phyloP scores from a whole-genome alignment of 2,329 filamentous ascomycete genomes.

The Colletotrichum orbiculare region DNA sequence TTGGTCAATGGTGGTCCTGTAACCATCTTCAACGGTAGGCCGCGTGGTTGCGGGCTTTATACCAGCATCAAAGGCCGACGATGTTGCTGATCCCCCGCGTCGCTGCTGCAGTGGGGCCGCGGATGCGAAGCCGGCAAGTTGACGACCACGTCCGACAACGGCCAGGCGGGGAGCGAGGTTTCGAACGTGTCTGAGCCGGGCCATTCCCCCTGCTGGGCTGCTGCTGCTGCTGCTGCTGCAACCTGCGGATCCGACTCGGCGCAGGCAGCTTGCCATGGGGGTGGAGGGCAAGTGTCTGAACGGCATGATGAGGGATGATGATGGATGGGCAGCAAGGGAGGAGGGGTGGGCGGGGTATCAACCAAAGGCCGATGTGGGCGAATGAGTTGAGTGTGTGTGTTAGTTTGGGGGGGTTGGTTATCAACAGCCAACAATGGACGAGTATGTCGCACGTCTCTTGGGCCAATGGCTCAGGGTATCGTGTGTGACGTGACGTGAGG shows the following conservation, averaged over 20 bases:
- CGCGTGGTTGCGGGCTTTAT: conserved; percentile 22
- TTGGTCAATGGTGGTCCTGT: conserved; percentile 27
- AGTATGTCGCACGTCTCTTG: no score
- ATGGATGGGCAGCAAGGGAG: neutral
- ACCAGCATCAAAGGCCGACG: conserved; percentile 15
- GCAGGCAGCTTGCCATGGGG: conserved; percentile 25
- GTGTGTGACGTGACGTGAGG: no score
- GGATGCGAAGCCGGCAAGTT: conserved; percentile 31
- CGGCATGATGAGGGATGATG: conserved; percentile 26
- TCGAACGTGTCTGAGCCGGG: conserved; percentile 15
- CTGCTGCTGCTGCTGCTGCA: neutral
- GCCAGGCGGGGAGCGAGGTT: conserved; percentile 10
- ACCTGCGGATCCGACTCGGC: conserved; percentile 15
- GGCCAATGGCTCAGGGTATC: no score
- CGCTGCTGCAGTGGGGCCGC: conserved; percentile 14
- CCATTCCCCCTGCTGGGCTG: conserved; percentile 8
- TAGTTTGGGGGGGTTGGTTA: conserved; percentile 13
- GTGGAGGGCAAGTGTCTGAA: conserved; percentile 27
- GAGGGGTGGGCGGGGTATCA: conserved; percentile 11
- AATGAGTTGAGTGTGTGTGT: neutral
- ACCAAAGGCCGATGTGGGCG: conserved; percentile 2
- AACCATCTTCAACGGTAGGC: conserved; percentile 17
- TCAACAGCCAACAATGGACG: conserved; percentile 1
- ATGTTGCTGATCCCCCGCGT: conserved; percentile 22
- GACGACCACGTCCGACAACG: conserved; percentile 23